Conservation (phyloP, 2,329 filamentous ascomycete species). For the Verticillium zaregamsianum region DNA sequence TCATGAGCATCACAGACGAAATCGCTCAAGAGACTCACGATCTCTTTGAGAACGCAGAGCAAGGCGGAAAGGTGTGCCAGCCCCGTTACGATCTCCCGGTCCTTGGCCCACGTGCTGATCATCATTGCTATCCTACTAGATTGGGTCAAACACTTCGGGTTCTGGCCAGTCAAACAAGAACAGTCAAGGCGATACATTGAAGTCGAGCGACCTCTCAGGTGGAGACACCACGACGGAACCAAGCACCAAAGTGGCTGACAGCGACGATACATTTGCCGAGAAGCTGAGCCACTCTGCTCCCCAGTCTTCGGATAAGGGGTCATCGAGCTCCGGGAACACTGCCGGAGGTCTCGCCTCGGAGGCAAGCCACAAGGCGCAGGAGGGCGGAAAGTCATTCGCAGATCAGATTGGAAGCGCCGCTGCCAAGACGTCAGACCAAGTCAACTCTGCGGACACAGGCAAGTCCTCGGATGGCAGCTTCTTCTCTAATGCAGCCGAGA, state of each 20-base stretch:
- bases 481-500: background rate
- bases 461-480: background rate
- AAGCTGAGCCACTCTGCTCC: background rate
- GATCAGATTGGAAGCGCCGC: background rate
- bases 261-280: background rate
- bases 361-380: background rate
- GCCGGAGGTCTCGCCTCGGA: background rate
- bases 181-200: background rate
- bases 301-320: background rate
- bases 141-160: background rate
- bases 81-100: background rate
- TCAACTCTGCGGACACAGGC: background rate
- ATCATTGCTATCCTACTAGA: background rate
- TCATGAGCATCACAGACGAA: background rate
- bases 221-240: background rate
- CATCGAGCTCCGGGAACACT: background rate
- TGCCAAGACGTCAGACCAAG: background rate
- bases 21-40: background rate
- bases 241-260: background rate
- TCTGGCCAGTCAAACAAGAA: too few species aligned
- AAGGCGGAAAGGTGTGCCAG: background rate
- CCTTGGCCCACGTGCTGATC: background rate
- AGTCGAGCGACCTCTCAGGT: background rate
- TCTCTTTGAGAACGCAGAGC: background rate
- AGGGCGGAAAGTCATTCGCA: background rate